Evolutionary conservation across 2,329 filamentous ascomycete species (phyloP), one percentile per base, ranked within the genome.

Genomic region (Trichoderma cornu-damae): DNA sequence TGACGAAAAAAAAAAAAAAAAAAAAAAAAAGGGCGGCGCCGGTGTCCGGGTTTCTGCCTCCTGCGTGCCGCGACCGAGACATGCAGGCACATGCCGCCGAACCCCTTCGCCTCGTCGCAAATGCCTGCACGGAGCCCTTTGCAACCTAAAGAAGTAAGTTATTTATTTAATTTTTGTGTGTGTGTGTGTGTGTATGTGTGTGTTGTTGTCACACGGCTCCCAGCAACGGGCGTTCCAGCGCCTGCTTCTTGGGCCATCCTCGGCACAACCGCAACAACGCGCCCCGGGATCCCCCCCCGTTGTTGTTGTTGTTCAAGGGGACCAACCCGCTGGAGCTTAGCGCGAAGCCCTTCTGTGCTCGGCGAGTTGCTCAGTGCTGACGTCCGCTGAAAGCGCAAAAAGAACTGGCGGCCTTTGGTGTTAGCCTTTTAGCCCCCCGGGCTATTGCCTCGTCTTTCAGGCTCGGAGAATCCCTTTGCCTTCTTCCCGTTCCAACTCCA

Each of bases 371-470:
- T 40, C 28, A 50, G 54, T 50, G 54, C 56, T 49, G 34, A 46
- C 48, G 44, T 28, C 37, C 55, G 47, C 55, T 56, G 53, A 7
- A 48, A n/a, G n/a, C n/a, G n/a, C n/a, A n/a, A n/a, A n/a, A n/a
- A n/a, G n/a, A n/a, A n/a, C n/a, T n/a, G 53, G 37, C 18, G 4
- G 16, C 22, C 16, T n/a, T n/a, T n/a, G n/a, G n/a, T n/a, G 35
- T 51, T 24, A 51, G 51, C 51, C 51, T 46, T 54, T 52, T 52
- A 52, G 49, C 44, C 44, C 26, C 28, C 61, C 61, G 55, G 61
- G 40, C 58, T 58, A 58, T 60, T 69, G 68, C 68, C 68, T 70
- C 60, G 67, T 64, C 61, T 69, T 67, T 69, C 68, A 70, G 68
- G 68, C 59, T 58, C 55, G 20, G 57, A 59, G 44, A n/a, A 59